phyloP scores from a whole-genome alignment of 192 early-diverging fungal genomes.

The Coemansia sp. region DNA sequence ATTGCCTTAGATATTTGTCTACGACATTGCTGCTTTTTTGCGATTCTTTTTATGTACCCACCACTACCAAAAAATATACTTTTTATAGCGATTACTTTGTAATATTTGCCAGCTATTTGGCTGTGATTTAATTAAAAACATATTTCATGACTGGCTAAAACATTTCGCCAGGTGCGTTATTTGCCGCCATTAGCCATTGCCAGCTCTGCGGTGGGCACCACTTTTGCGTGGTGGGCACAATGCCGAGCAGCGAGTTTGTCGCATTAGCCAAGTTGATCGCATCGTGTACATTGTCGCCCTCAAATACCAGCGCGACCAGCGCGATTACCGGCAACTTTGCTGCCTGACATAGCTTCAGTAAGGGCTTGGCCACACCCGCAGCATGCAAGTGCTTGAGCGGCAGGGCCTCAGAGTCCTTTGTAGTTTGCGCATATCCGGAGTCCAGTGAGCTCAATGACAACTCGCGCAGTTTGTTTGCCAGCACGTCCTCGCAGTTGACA shows the following conservation, averaged over 20 bases:
- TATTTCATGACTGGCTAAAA: constrained; percentile 10
- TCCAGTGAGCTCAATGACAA: constrained; percentile 27
- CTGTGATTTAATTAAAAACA: constrained; percentile 6
- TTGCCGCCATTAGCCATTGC: constrained; percentile 43
- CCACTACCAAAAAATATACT: not conserved
- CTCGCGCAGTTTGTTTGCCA: constrained; percentile 21
- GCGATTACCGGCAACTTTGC: constrained; percentile 46
- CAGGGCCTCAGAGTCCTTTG: constrained; percentile 7
- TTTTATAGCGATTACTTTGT: not conserved
- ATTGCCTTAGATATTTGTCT: not conserved
- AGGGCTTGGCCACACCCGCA: constrained; percentile 57
- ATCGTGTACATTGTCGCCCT: constrained; percentile 74
- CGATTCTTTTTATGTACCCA: not conserved
- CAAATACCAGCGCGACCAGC: constrained; percentile 63
- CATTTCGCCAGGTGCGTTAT: constrained; percentile 20
- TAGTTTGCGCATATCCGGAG: not conserved
- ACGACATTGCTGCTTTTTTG: not conserved
- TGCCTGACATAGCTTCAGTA: constrained; percentile 51
- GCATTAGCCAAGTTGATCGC: constrained; percentile 62
- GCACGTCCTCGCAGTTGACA: constrained; percentile 51
- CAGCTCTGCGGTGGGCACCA: constrained; percentile 43
- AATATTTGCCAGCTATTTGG: not conserved
- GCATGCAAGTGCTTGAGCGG: constrained; percentile 56
- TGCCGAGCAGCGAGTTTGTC: constrained; percentile 22
- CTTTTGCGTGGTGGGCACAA: constrained; percentile 15